These are phyloP conservation scores for Gelatoporia subvermispora DNA, from an alignment of 768 basidiomycete genomes.

Conservation along the genomic window DNA sequence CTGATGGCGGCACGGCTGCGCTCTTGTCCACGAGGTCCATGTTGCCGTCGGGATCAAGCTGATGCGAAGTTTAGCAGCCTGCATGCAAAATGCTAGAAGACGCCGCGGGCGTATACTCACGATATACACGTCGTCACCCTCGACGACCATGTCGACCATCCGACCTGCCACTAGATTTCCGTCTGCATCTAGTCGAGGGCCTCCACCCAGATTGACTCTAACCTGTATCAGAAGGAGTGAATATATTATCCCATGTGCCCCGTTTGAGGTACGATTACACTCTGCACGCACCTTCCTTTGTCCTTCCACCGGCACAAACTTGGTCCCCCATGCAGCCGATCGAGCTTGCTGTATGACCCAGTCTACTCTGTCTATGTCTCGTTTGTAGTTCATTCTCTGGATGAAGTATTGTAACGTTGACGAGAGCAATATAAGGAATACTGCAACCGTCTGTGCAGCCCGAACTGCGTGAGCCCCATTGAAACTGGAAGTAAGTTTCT, in stretches of 20 bases:
- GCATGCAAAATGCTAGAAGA: neutral
- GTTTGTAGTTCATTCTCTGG: conserved; percentile 70
- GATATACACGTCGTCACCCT: conserved; percentile 66
- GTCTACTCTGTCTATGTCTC: conserved; percentile 67
- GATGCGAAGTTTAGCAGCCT: neutral
- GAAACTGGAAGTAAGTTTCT: neutral
- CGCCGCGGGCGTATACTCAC: conserved; percentile 40
- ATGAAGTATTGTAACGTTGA: conserved; percentile 81
- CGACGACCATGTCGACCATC: conserved; percentile 78
- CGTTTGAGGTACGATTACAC: too few relatives aligned
- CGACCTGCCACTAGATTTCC: conserved; percentile 46
- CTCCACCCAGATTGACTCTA: conserved; percentile 62
- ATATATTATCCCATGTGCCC: neutral
- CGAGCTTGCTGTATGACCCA: conserved; percentile 57
- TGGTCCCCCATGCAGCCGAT: conserved; percentile 78
- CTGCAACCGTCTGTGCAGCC: conserved; percentile 54
- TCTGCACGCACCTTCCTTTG: conserved; percentile 63
- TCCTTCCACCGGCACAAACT: conserved; percentile 58
- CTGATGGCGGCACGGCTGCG: conserved; percentile 51
- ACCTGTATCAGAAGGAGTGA: conserved; percentile 47
- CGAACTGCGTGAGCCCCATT: neutral
- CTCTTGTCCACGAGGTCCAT: conserved; percentile 54
- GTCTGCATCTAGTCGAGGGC: conserved; percentile 47
- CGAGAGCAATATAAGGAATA: conserved; percentile 74
- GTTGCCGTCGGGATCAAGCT: conserved; percentile 62